These are phyloP conservation scores for Bipolaris victoriae DNA, from an alignment of 2,329 filamentous ascomycete species.

Conservation along the genomic window DNA sequence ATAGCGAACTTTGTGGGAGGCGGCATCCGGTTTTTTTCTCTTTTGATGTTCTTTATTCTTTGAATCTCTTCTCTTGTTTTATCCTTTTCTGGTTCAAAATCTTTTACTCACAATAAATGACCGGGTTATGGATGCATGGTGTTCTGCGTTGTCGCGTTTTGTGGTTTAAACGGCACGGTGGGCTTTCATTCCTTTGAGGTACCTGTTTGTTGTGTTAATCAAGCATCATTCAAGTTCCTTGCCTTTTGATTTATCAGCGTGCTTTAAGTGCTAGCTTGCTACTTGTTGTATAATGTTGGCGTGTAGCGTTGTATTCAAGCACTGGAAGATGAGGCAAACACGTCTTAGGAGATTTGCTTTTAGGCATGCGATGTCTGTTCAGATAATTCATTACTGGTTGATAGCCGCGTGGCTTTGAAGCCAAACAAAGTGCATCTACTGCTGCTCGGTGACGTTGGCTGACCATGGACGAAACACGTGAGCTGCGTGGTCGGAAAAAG, in stretches of 20 bases:
- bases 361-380: neutral
- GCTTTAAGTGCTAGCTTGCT: neutral
- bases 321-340: neutral
- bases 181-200: neutral
- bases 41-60: constrained; percentile 1
- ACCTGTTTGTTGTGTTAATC: constrained; percentile 11
- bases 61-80: neutral
- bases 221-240: constrained; percentile 4
- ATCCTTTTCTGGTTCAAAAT: neutral
- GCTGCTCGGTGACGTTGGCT: neutral
- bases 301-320: constrained; percentile 1
- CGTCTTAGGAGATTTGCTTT: neutral
- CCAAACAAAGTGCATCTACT: neutral
- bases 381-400: neutral
- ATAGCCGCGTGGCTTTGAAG: neutral
- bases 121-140: constrained; percentile 15
- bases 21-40: neutral
- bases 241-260: neutral
- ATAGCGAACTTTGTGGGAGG: constrained; percentile 6
- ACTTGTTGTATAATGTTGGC: constrained; percentile 3
- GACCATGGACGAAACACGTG: neutral
- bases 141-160: constrained; percentile 14
- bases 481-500: constrained; percentile 8
- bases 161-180: neutral
- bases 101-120: constrained; percentile 9